Conservation (phyloP, 441 rosid species). For the Eutrema salsugineum region DNA sequence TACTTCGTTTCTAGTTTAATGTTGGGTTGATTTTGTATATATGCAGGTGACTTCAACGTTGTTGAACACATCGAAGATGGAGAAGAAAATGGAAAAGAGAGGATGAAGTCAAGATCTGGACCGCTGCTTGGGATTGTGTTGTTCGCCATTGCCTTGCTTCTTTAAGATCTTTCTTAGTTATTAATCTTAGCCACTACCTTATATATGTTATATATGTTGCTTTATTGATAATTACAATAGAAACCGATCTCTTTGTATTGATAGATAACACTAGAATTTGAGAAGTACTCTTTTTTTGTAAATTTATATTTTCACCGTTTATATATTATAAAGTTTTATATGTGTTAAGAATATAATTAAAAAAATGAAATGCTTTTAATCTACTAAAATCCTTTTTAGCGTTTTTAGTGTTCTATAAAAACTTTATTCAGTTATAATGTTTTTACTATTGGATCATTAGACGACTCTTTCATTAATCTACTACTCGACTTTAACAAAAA, state of each 20-base stretch:
- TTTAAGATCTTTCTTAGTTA: conserved; percentile 5
- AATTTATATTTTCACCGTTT: not conserved
- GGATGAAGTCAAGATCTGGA: conserved; percentile 22
- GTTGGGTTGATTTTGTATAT: not conserved
- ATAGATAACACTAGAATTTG: not conserved
- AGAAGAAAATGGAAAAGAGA: conserved; percentile 31
- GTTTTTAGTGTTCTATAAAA: too few species aligned
- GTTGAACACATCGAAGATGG: conserved; percentile 53
- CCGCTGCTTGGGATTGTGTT: conserved; percentile 33
- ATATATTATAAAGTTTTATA: too few species aligned
- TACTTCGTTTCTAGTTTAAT: not conserved
- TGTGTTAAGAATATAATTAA: not conserved
- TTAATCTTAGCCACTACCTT: not conserved
- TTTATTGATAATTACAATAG: not conserved
- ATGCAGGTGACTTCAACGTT: conserved; percentile 65
- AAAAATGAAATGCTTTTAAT: too few species aligned
- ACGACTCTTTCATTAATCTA: too few species aligned
- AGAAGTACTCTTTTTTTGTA: not conserved
- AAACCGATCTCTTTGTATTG: not conserved
- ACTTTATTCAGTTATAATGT: too few species aligned
- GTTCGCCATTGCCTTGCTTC: conserved; percentile 36
- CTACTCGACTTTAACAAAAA: too few species aligned
- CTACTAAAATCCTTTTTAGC: not conserved
- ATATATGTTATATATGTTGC: not conserved
- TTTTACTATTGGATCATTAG: too few species aligned